Percentiles rank a stretch among this genome's conserved stretches.
These are phyloP conservation scores for Beauveria sp. DNA, from an alignment of 2,329 filamentous ascomycete genomes.

Conservation along the genomic window DNA sequence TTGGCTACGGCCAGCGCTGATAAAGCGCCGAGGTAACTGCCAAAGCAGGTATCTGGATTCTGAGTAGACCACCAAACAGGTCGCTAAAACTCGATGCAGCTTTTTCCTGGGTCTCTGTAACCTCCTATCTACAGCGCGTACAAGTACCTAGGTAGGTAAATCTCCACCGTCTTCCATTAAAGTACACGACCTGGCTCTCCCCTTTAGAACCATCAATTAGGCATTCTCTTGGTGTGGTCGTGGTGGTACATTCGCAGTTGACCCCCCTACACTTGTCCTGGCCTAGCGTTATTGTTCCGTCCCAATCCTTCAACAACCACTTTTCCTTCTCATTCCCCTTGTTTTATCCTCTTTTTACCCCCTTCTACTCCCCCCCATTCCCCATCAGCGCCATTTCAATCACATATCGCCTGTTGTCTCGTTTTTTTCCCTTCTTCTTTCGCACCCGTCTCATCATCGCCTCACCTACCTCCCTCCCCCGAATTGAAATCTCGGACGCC, in stretches of 20 bases:
- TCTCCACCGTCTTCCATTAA: too few species aligned
- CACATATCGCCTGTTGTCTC: conserved; percentile 3
- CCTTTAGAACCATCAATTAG: not conserved
- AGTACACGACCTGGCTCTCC: not conserved
- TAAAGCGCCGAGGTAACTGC: not conserved
- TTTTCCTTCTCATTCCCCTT: conserved; percentile 3
- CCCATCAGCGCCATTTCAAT: conserved; percentile 3
- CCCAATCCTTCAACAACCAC: conserved; percentile 10
- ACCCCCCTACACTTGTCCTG: too few species aligned
- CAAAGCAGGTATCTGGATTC: not conserved
- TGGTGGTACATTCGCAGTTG: too few species aligned
- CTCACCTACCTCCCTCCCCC: not conserved
- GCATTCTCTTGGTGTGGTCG: too few species aligned
- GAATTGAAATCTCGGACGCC: not conserved
- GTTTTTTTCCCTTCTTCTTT: not conserved
- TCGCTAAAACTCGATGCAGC: not conserved
- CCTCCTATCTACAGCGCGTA: not conserved
- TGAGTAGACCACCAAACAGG: not conserved
- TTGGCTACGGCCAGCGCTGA: too few species aligned
- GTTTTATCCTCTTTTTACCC: not conserved
- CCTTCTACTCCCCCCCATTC: not conserved
- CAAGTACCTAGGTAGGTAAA: not conserved
- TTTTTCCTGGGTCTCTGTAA: not conserved
- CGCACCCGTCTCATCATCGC: not conserved
- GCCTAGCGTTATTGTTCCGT: not conserved